phyloP scores from a whole-genome alignment of 345 rosid genomes.

The Euphorbia lathyris region DNA sequence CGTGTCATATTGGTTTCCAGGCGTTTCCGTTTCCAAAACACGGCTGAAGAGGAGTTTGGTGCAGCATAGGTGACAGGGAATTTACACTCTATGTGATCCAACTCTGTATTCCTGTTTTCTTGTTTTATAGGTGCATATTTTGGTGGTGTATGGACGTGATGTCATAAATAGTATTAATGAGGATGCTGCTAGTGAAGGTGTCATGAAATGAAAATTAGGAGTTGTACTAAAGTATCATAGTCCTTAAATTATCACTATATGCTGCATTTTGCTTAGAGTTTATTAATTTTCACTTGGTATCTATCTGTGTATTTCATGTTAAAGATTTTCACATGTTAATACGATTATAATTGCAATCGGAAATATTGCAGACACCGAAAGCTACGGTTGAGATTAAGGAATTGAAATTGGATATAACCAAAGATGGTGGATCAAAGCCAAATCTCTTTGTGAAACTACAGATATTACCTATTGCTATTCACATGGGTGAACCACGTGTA shows the following conservation, averaged over 20 bases:
- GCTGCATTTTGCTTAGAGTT: background rate
- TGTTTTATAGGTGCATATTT: background rate
- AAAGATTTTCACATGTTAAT: background rate
- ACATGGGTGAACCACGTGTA: slow-evolving; percentile 56
- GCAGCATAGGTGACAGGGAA: background rate
- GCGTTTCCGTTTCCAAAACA: too few relatives aligned
- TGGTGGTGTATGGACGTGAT: background rate
- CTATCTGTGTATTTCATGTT: background rate
- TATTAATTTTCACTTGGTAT: background rate
- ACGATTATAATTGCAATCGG: slow-evolving; percentile 7
- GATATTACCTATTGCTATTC: slow-evolving; percentile 60
- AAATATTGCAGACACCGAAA: slow-evolving; percentile 63
- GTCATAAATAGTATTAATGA: background rate
- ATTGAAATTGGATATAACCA: slow-evolving; percentile 65
- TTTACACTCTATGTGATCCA: background rate
- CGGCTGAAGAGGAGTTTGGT: too few relatives aligned
- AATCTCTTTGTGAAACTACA: slow-evolving; percentile 63
- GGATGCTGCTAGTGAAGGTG: background rate
- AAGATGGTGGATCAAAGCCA: slow-evolving; percentile 72
- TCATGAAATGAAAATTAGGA: slow-evolving; percentile 5
- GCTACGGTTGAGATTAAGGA: slow-evolving; percentile 70
- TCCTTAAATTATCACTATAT: background rate
- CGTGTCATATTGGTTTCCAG: too few relatives aligned
- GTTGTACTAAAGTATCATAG: slow-evolving; percentile 2
- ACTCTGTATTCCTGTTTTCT: background rate